These are phyloP conservation scores for Metschnikowia arizonensis DNA, from an alignment of 805 yeast genomes.

Conservation along the genomic window DNA sequence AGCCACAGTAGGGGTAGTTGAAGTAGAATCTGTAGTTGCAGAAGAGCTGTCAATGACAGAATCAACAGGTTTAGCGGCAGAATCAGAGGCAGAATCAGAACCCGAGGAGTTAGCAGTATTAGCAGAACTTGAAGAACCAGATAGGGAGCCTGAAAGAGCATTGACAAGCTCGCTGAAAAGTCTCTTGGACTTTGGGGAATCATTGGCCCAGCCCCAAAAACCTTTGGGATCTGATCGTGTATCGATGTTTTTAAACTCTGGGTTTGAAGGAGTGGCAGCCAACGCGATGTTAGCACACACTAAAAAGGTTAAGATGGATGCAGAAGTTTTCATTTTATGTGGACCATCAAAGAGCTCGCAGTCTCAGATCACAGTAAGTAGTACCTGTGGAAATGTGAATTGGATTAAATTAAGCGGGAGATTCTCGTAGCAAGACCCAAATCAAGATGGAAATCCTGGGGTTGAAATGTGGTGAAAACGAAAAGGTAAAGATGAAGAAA, in stretches of 20 bases:
- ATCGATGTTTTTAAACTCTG: not conserved
- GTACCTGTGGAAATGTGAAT: not conserved
- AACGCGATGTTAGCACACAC: conserved; percentile 5
- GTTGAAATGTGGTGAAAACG: not conserved
- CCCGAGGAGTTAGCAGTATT: not conserved
- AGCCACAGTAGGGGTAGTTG: not conserved
- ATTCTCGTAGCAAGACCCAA: conserved; percentile 3
- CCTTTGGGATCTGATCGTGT: not conserved
- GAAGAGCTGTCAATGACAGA: not conserved
- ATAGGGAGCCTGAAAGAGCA: conserved; percentile 1
- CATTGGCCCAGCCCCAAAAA: not conserved
- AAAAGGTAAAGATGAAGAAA: not conserved
- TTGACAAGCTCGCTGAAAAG: conserved; percentile 5
- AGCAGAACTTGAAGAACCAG: not conserved
- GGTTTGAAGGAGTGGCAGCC: not conserved
- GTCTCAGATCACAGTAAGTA: not conserved
- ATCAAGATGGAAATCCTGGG: not conserved
- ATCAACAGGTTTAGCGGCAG: not conserved
- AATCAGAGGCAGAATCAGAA: not conserved
- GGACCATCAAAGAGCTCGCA: conserved; percentile 1
- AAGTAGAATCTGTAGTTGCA: not conserved
- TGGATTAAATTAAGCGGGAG: conserved; percentile 2
- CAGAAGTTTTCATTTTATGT: conserved; percentile 7
- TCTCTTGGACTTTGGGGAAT: conserved; percentile 1
- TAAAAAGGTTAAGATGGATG: conserved; percentile 6